Evolutionary conservation across 2,329 filamentous ascomycete genomes (phyloP), one percentile per base, ranked within the genome.

Genomic region (Biscogniauxia marginata): DNA sequence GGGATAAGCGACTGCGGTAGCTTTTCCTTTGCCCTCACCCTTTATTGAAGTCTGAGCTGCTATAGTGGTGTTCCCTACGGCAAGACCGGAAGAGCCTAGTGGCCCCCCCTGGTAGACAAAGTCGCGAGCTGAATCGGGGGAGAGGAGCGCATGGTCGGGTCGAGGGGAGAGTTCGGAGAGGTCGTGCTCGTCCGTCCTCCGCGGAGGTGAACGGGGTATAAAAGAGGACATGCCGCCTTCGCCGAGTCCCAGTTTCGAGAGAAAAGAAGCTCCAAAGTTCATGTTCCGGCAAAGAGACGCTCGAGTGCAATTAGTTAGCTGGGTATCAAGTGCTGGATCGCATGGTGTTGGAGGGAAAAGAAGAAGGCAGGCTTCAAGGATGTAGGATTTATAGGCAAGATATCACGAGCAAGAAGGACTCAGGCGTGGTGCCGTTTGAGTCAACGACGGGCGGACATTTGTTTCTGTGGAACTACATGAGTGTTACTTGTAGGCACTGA

Each of bases 121-220:
- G 2, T 24, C 11, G 30, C 16, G 44, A 20, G 59, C 23, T 23
- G 49, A 55, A n/a, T 58, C 59, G 39, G 63, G 53, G 2, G 61
- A 63, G 4, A 71, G 63, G 1, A 70, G 57, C 6, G 67, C 61
- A 49, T 67, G 60, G 22, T 68, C 68, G 3, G 68, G 65, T 30
- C 66, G 63, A 2, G 69, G 69, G 46, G 67, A 70, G 18, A 71
- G 60, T 30, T 70, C 67, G 49, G 61, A 58, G 23, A 71, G 67
- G 20, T 68, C 63, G 57, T 69, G 67, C 20, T 70, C 66, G 49
- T 67, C 60, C 16, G 61, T 57, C 19, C 51, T 52, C 21, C 45
- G 58, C 20, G 49, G 61, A 21, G 60, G 58, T 13, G 64, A 58
- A 5, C 62, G 56, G 39, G 65, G 61, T 18, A 66, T 50, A 23